Conservation (phyloP, 495 filamentous ascomycete genomes). For the Penicillium daleae region DNA sequence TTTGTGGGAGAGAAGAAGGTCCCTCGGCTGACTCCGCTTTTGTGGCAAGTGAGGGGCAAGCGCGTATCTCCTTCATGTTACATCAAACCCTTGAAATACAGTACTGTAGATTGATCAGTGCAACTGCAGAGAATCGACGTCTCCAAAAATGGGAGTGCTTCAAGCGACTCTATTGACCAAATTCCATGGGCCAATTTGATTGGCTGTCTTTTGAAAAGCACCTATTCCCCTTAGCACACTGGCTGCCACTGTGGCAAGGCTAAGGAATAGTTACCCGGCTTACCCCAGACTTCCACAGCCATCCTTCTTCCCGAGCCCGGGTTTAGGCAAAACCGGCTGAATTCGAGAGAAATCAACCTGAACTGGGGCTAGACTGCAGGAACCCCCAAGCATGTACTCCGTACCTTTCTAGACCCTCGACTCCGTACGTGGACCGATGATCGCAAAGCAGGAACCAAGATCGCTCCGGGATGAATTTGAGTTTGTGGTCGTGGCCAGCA, state of each 20-base stretch:
- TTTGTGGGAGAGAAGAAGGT: neutral
- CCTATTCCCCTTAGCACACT: neutral
- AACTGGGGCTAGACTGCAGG: slow-evolving; percentile 13
- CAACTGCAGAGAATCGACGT: neutral
- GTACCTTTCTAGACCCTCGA: neutral
- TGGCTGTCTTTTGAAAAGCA: neutral
- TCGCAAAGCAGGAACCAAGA: slow-evolving; percentile 6
- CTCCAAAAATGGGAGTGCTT: neutral
- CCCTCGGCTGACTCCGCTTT: neutral
- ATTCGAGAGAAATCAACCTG: slow-evolving; percentile 1
- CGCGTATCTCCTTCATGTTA: slow-evolving; percentile 1
- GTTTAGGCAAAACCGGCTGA: slow-evolving; percentile 21
- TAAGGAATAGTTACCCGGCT: neutral
- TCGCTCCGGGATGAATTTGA: neutral
- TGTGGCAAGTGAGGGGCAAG: slow-evolving; percentile 8
- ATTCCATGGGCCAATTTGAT: neutral
- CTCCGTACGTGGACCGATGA: slow-evolving; percentile 12
- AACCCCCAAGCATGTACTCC: neutral
- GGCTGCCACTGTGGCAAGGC: neutral
- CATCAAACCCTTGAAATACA: too few species aligned
- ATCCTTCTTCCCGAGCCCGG: neutral
- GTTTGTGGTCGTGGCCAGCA: too few species aligned
- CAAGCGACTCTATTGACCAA: neutral
- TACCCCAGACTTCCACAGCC: neutral
- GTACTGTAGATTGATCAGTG: too few species aligned